Conservation (phyloP, 2,329 filamentous ascomycete genomes). For the Capronia americana region DNA sequence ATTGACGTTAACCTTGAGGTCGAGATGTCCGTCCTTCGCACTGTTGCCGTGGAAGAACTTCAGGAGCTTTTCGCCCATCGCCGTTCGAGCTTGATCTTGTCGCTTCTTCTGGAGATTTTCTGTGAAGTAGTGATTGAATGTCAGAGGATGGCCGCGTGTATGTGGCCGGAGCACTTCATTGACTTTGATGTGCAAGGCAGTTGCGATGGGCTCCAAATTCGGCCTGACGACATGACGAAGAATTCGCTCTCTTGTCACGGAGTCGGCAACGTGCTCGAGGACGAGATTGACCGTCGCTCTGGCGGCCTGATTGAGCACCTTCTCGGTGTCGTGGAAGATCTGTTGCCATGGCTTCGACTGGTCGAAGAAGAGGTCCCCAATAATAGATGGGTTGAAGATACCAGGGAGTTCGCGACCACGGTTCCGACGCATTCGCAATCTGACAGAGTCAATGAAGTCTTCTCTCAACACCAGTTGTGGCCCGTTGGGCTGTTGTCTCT, state of each 20-base stretch:
- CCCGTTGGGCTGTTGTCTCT: not conserved
- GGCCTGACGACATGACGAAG: constrained; percentile 37
- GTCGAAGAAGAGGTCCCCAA: constrained; percentile 46
- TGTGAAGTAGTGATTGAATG: constrained; percentile 49
- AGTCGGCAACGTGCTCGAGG: constrained; percentile 41
- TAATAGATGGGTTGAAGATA: constrained; percentile 44
- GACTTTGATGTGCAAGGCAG: constrained; percentile 50
- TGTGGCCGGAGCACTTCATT: constrained; percentile 55
- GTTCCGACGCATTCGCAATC: constrained; percentile 31
- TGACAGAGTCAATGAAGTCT: constrained; percentile 23
- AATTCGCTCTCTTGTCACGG: constrained; percentile 37
- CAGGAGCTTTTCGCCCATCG: constrained; percentile 19
- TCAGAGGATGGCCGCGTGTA: constrained; percentile 48
- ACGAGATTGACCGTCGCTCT: constrained; percentile 37
- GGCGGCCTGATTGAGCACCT: constrained; percentile 42
- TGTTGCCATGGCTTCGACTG: constrained; percentile 46
- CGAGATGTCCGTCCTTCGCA: not conserved
- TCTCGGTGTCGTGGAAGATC: constrained; percentile 38
- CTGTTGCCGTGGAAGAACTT: constrained; percentile 4
- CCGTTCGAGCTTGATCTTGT: constrained; percentile 7
- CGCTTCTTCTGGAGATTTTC: constrained; percentile 44
- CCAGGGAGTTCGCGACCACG: constrained; percentile 47
- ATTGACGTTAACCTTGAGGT: not conserved
- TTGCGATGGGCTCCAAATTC: constrained; percentile 36
- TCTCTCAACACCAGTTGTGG: constrained; percentile 20